Evolutionary conservation across 2,329 filamentous ascomycete species (phyloP), one percentile per base, ranked within the genome.

Genomic region (Hymenoscyphus albidus): DNA sequence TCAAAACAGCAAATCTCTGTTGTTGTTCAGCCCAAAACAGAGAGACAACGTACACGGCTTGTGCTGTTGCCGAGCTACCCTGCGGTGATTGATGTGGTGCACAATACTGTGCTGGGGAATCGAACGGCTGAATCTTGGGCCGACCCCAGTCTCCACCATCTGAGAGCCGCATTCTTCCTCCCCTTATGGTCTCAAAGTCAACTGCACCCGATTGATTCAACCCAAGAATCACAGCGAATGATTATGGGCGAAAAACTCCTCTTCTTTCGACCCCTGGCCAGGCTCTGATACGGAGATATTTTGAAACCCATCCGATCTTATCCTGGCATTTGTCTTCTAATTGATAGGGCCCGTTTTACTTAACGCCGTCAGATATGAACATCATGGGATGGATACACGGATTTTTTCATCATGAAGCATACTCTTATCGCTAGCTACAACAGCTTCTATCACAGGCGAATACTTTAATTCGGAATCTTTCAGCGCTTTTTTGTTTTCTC

Each of bases 381-480:
- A 35, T 7, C 18, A 54, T 27, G 48, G 18, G 18, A 54, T 10
- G 35, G 5, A 35, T 14, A 54, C 48, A 54, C 48, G 18, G 13
- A 22, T 22, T 54, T 54, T 12, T 5, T 27, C 22, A 54, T n/a
- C 18, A 12, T 22, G 22, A 22, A 22, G 18, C 48, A 54, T 27
- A 14, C 48, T 54, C 22, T 5, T 54, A 58, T 42, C 51, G 55
- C 40, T 54, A 35, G 59, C 65, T 40, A 42, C 64, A 67, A 55
- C 60, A 57, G 59, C 56, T 64, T 32, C n/a, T 62, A 61, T 31
- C 58, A 48, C 35, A 54, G 60, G 59, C 66, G n/a, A 56, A 58
- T 39, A 58, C 59, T n/a, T 54, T 58, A 63, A n/a, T 67, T 58
- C 59, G 42, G 61, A 57, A 35, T 59, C 51, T 61, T 27, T 66